A percentile compares a stretch with the other conserved stretches of the same genome.
phyloP scores from a whole-genome alignment of 495 filamentous ascomycete genomes.

The Penicillium flavigenum region DNA sequence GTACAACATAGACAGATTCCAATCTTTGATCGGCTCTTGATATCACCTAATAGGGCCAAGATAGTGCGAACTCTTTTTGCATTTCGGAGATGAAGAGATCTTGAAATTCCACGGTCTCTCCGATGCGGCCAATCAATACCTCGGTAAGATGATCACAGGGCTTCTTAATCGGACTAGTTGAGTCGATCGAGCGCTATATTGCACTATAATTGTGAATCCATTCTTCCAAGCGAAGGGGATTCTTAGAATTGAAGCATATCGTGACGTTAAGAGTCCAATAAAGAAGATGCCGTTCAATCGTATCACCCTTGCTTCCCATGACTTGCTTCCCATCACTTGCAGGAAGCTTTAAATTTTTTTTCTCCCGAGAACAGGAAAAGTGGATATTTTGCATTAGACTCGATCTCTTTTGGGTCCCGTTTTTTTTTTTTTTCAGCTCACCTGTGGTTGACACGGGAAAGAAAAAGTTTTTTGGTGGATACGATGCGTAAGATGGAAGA shows the following conservation, averaged over 20 bases:
- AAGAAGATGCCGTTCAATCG: neutral
- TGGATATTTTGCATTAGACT: conserved; percentile 10
- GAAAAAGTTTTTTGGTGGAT: conserved; percentile 18
- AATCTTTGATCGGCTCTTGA: conserved; percentile 5
- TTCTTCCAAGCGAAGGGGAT: too few relatives aligned
- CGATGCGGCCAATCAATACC: conserved; percentile 21
- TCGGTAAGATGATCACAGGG: conserved; percentile 11
- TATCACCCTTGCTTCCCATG: neutral
- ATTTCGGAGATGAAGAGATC: conserved; percentile 19
- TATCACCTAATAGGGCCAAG: conserved; percentile 14
- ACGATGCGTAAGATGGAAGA: conserved; percentile 19
- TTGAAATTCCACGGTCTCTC: conserved; percentile 1
- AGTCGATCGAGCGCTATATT: neutral
- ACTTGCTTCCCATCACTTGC: conserved; percentile 12
- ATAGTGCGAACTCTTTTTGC: conserved; percentile 14
- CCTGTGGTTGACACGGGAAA: conserved; percentile 10
- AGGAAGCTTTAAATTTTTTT: conserved; percentile 11
- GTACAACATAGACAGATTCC: neutral
- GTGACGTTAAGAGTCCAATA: neutral
- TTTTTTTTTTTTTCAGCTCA: conserved; percentile 14
- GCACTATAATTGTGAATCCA: neutral
- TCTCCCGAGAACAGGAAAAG: conserved; percentile 9
- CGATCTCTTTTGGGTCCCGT: conserved; percentile 13
- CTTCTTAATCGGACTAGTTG: conserved; percentile 1
- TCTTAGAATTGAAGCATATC: neutral